These are phyloP conservation scores for Elsinoe fawcettii DNA, from an alignment of 2,329 filamentous ascomycete genomes.

Conservation along the genomic window DNA sequence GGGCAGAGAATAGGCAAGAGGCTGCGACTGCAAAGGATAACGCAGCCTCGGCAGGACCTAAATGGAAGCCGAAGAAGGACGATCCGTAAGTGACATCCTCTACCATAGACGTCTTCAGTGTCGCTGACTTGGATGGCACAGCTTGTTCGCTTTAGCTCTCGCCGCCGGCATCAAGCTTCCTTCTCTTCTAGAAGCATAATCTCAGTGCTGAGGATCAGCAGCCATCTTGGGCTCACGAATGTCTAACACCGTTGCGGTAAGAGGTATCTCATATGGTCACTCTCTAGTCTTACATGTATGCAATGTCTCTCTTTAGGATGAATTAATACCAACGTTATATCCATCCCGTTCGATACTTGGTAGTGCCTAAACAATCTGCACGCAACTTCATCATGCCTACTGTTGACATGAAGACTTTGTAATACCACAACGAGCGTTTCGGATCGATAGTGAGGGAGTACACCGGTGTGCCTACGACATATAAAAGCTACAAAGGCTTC, in stretches of 20 bases:
- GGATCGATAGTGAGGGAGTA: too few species aligned
- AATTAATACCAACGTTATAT: too few species aligned
- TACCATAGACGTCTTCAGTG: too few species aligned
- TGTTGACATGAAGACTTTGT: too few species aligned
- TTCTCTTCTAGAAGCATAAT: background rate
- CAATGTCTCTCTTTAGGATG: too few species aligned
- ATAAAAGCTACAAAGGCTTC: too few species aligned
- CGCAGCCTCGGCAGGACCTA: background rate
- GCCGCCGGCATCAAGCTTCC: constrained; percentile 1
- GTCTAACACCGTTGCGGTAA: background rate
- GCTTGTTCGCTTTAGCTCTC: background rate
- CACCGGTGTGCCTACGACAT: too few species aligned
- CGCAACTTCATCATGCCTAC: too few species aligned
- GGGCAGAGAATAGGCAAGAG: background rate
- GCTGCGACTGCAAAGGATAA: background rate
- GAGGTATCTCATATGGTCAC: background rate
- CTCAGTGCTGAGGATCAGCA: background rate
- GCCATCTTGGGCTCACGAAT: background rate
- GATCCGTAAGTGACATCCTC: background rate
- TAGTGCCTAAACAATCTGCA: too few species aligned
- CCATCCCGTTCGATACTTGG: too few species aligned
- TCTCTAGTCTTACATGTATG: background rate
- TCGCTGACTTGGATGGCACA: background rate
- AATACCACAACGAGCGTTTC: too few species aligned
- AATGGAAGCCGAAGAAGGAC: background rate